These are phyloP conservation scores for Cylindrotheca closterium DNA, from an alignment of 108 stramenopile genomes.

Conservation along the genomic window DNA sequence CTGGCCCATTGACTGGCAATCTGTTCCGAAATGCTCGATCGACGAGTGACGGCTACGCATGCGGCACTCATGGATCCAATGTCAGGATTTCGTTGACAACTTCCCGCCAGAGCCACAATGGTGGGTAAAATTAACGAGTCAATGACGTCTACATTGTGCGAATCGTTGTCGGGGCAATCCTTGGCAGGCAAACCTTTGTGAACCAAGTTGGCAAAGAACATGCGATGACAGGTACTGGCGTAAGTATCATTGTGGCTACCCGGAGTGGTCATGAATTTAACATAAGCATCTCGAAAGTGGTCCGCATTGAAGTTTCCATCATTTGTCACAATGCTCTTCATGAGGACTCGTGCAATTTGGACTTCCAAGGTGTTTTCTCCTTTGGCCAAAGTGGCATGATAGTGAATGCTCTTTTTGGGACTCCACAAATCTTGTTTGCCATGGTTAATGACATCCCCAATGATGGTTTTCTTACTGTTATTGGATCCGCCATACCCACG, in stretches of 20 bases:
- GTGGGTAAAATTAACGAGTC: slow-evolving; percentile 81
- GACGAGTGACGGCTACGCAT: slow-evolving; percentile 59
- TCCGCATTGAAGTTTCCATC: slow-evolving; percentile 50
- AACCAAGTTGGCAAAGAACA: slow-evolving; percentile 88
- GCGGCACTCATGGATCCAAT: slow-evolving; percentile 22
- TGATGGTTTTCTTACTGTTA: slow-evolving; percentile 38
- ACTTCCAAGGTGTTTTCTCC: slow-evolving; percentile 89
- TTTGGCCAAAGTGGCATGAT: slow-evolving; percentile 73
- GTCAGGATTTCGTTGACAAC: slow-evolving; percentile 18
- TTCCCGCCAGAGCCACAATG: slow-evolving; percentile 52
- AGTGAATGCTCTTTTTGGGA: slow-evolving; percentile 70
- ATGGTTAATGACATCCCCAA: slow-evolving; percentile 89
- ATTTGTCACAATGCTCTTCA: slow-evolving; percentile 55
- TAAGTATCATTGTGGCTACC: slow-evolving; percentile 89
- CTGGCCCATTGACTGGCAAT: slow-evolving; percentile 44
- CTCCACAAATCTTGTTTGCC: slow-evolving; percentile 80
- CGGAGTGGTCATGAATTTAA: slow-evolving; percentile 83
- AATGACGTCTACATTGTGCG: slow-evolving; percentile 89
- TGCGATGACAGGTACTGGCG: slow-evolving; percentile 87
- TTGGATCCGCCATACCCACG: slow-evolving; percentile 2
- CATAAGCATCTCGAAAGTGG: slow-evolving; percentile 74
- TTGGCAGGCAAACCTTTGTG: slow-evolving; percentile 44
- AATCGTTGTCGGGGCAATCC: slow-evolving; percentile 89
- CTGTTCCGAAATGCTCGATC: slow-evolving; percentile 40
- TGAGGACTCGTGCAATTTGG: slow-evolving; percentile 63